Evolutionary conservation across 2,329 filamentous ascomycete genomes (phyloP).

Genomic region (Monilinia fructicola): DNA sequence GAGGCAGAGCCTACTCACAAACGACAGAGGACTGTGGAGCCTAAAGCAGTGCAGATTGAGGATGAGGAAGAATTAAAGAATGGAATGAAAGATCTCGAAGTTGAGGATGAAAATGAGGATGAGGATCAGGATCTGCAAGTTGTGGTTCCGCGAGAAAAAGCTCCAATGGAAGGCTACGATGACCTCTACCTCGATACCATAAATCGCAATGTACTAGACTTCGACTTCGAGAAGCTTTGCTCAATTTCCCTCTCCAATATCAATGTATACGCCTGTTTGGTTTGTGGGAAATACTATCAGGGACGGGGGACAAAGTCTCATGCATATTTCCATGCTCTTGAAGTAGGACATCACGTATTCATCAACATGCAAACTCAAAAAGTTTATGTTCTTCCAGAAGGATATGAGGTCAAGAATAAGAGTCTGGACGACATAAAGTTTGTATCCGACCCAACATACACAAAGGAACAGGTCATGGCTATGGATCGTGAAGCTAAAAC

Average conservation of each 20-base stretch:
- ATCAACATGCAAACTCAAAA: constrained; percentile 95
- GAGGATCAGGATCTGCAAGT: constrained; percentile 45
- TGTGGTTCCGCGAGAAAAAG: constrained; percentile 61
- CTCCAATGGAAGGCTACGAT: constrained; percentile 83
- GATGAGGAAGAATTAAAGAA: constrained; percentile 32
- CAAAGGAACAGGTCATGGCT: constrained; percentile 73
- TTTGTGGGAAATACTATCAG: constrained; percentile 98
- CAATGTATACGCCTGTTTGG: constrained; percentile 96
- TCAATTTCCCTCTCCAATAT: constrained; percentile 95
- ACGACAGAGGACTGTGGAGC: constrained; percentile 20
- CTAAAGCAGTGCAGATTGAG: constrained; percentile 21
- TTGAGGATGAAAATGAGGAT: constrained; percentile 40
- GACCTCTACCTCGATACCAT: constrained; percentile 98
- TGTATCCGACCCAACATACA: constrained; percentile 87
- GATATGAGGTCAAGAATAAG: constrained; percentile 93
- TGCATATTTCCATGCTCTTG: constrained; percentile 95
- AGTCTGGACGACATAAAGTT: constrained; percentile 98
- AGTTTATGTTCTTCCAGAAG: constrained; percentile 90
- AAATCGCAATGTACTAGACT: constrained; percentile 87
- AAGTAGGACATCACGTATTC: constrained; percentile 94
- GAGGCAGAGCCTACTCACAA: constrained; percentile 19
- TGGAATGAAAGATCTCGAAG: constrained; percentile 38
- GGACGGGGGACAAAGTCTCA: constrained; percentile 91
- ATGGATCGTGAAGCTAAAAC: constrained; percentile 67
- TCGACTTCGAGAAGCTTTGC: constrained; percentile 98